Base-by-base conservation (phyloP, 2,329 filamentous ascomycete genomes). In the Coccinonectria pachysandricola region DNA sequence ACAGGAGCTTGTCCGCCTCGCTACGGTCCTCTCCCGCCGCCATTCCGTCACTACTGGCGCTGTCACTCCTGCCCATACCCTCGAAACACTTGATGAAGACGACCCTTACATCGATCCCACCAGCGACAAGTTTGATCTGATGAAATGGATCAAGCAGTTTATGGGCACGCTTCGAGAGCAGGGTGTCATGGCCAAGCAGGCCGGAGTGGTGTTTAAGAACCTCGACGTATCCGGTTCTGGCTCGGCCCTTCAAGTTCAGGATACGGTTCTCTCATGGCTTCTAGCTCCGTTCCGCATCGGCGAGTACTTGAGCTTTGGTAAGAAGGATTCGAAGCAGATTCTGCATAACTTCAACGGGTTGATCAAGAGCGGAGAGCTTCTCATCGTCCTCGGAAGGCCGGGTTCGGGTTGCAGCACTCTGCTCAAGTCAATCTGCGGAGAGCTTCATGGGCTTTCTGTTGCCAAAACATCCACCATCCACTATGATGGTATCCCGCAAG, bases 311-410 rank as follows among this genome's bases (percentile, higher is more conserved):
- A 65, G 59, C 12, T 60, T 56, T 9, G 46, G 48, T 2, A 56
- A 54, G 23, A 57, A 62, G 32, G 40, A 56, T 16, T 58, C 54
- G 8, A 77, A 74, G 36, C 65, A 73, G 17, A 82, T 82, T 34
- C 54, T 83, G 11, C 60, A 64, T 16, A 56, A 65, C 29, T 79
- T 83, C 33, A 68, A 81, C 39, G 79, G 79, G 4, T 37, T 80
- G 3, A 50, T 83, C 9, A 60, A 65, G 31, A 65, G 61, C 25
- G 77, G 78, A 4, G 76, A 84, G 57, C 69, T 83, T 48, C 50
- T 82, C 12, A 65, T 81, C 2, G 77, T 83, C 1, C 63, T 84
- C 0, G 78, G 79, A 3, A 64, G 75, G 14, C 78, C 79, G 1
- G 68, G 69, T 0, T 72, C 68, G 4, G 75, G 76, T 5, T 80